phyloP scores from a whole-genome alignment of 192 early-diverging fungal species.

The Umbelopsis vinacea region DNA sequence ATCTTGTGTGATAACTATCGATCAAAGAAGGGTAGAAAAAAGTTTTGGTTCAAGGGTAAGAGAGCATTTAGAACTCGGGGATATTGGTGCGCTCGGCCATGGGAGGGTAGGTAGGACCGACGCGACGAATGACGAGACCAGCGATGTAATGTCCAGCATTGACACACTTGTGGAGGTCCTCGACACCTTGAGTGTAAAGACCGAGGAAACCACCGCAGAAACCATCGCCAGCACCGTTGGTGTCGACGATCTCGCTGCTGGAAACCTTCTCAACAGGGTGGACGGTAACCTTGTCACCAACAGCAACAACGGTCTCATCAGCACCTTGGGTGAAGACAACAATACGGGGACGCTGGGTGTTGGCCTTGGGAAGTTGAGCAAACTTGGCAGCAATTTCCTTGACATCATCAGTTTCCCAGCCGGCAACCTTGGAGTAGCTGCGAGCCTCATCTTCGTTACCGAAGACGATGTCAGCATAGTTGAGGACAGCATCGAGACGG shows the following conservation, averaged over 20 bases:
- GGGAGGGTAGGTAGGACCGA: slow-evolving; percentile 75
- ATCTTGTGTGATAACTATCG: background rate
- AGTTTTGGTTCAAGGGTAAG: background rate
- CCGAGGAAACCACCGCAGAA: slow-evolving; percentile 94
- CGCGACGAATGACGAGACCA: slow-evolving; percentile 79
- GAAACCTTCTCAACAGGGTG: slow-evolving; percentile 64
- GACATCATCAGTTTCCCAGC: slow-evolving; percentile 73
- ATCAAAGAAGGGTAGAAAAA: background rate
- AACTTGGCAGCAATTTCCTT: slow-evolving; percentile 82
- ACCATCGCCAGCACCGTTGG: slow-evolving; percentile 98
- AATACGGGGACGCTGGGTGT: slow-evolving; percentile 70
- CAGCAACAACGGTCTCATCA: slow-evolving; percentile 72
- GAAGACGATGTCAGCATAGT: slow-evolving; percentile 92
- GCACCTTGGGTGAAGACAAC: slow-evolving; percentile 95
- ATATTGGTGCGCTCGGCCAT: slow-evolving; percentile 31
- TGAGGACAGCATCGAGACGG: slow-evolving; percentile 73
- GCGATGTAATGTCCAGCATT: slow-evolving; percentile 93
- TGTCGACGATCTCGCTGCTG: slow-evolving; percentile 83
- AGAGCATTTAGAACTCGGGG: slow-evolving; percentile 35
- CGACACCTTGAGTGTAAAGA: slow-evolving; percentile 76
- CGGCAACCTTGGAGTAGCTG: slow-evolving; percentile 79
- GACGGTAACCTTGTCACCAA: slow-evolving; percentile 63
- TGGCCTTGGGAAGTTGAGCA: slow-evolving; percentile 81
- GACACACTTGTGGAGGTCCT: slow-evolving; percentile 65
- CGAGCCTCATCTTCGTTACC: slow-evolving; percentile 96